phyloP scores from a whole-genome alignment of 192 early-diverging fungal species.

The Spinellus fusiger region DNA sequence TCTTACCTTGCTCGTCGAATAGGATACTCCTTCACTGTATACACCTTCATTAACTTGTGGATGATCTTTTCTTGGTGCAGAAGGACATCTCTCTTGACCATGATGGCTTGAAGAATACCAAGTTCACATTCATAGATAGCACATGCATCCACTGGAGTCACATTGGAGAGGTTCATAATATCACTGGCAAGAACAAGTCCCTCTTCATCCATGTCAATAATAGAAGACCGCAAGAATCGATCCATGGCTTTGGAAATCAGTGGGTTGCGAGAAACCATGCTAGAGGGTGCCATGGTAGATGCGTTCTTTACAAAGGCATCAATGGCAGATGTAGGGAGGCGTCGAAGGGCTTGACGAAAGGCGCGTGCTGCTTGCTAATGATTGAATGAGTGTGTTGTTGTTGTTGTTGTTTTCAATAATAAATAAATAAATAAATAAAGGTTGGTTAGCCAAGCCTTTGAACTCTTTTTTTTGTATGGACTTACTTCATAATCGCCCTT shows the following conservation, averaged over 20 bases:
- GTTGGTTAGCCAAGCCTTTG: no score
- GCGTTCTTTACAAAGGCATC: slow-evolving; percentile 11
- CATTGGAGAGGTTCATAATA: neutral
- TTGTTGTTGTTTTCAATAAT: neutral
- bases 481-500: slow-evolving; percentile 32
- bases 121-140: slow-evolving; percentile 28
- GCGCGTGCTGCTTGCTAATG: slow-evolving; percentile 1
- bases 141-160: slow-evolving; percentile 6
- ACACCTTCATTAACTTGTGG: slow-evolving; percentile 23
- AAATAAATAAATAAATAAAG: neutral
- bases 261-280: slow-evolving; percentile 7
- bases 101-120: slow-evolving; percentile 5
- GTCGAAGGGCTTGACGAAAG: slow-evolving; percentile 12
- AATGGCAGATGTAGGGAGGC: slow-evolving; percentile 10
- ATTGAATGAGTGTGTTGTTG: neutral
- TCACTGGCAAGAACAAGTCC: slow-evolving; percentile 5
- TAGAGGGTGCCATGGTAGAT: neutral
- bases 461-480: neutral
- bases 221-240: slow-evolving; percentile 16
- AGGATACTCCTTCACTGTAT: slow-evolving; percentile 22
- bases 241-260: slow-evolving; percentile 24
- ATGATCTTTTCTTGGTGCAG: slow-evolving; percentile 21
- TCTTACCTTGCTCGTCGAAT: slow-evolving; percentile 37
- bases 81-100: slow-evolving; percentile 6
- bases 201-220: slow-evolving; percentile 6